Conservation (phyloP, 208 protist genomes). For the Leishmania martiniquensis region DNA sequence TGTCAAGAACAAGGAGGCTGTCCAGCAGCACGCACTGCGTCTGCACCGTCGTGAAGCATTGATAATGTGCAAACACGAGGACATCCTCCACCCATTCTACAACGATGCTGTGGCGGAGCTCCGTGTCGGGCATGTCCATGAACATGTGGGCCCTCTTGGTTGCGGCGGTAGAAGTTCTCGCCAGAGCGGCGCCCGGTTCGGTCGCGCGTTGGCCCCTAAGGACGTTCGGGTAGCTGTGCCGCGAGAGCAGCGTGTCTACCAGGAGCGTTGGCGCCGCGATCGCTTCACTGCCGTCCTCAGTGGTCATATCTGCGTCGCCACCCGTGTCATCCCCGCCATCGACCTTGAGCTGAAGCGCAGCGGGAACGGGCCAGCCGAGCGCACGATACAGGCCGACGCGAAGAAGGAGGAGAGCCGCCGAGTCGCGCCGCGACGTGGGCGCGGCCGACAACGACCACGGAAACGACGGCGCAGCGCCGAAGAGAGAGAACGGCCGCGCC, state of each 20-base stretch:
- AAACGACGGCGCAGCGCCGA: conserved; percentile 1
- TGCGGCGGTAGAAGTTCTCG: background rate
- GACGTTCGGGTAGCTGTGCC: conserved; percentile 10
- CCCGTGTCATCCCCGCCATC: background rate
- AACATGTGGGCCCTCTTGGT: conserved; percentile 22
- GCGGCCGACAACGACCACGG: background rate
- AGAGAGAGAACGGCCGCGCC: background rate
- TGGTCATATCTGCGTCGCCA: background rate
- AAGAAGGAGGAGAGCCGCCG: conserved; percentile 20
- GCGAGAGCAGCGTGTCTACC: conserved; percentile 26
- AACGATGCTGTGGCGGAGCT: conserved; percentile 50
- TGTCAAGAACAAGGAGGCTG: conserved; percentile 49
- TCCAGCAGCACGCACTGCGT: conserved; percentile 68
- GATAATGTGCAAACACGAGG: conserved; percentile 44
- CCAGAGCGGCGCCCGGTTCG: background rate
- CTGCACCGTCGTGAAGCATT: conserved; percentile 59
- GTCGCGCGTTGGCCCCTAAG: background rate
- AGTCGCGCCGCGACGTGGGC: background rate
- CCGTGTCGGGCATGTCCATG: conserved; percentile 37
- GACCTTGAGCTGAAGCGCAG: conserved; percentile 3
- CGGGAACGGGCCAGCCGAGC: conserved; percentile 36
- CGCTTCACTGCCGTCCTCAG: background rate
- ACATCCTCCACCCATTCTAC: conserved; percentile 82
- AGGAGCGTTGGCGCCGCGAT: background rate
- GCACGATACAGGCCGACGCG: conserved; percentile 34